These are phyloP conservation scores for Chimonanthus salicifolius DNA, from an alignment of 164 flowering plant genomes.

Conservation along the genomic window DNA sequence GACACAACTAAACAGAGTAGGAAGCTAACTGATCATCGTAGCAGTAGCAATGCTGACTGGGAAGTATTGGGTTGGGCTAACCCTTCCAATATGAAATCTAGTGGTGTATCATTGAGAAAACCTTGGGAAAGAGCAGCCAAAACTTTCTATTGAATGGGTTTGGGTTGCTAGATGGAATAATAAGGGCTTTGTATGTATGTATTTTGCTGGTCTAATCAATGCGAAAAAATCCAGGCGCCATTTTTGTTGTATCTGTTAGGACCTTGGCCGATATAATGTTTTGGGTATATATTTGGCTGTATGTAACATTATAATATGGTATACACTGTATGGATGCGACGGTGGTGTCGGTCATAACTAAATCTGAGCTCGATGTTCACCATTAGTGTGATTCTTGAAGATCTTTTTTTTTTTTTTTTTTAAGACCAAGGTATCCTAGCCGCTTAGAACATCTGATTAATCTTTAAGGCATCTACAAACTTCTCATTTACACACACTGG, in stretches of 20 bases:
- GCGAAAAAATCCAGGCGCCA: neutral
- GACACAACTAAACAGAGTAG: conserved; percentile 42
- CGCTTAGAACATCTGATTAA: too few relatives aligned
- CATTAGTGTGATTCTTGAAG: too few relatives aligned
- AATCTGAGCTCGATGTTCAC: too few relatives aligned
- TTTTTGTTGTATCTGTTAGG: neutral
- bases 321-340: too few relatives aligned
- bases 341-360: too few relatives aligned
- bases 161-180: neutral
- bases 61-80: conserved; percentile 28
- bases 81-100: conserved; percentile 13
- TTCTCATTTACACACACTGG: too few relatives aligned
- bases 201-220: neutral
- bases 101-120: conserved; percentile 36
- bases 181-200: neutral
- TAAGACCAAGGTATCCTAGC: too few relatives aligned
- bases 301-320: too few relatives aligned
- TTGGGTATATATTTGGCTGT: too few relatives aligned
- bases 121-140: conserved; percentile 33
- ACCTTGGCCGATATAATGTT: too few relatives aligned
- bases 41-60: conserved; percentile 37
- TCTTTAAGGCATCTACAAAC: too few relatives aligned
- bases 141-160: conserved; percentile 13
- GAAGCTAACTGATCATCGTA: conserved; percentile 25
- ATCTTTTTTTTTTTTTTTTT: too few relatives aligned